These are phyloP conservation scores for Penicillium angulare DNA, from an alignment of 495 filamentous ascomycete species.

Conservation along the genomic window DNA sequence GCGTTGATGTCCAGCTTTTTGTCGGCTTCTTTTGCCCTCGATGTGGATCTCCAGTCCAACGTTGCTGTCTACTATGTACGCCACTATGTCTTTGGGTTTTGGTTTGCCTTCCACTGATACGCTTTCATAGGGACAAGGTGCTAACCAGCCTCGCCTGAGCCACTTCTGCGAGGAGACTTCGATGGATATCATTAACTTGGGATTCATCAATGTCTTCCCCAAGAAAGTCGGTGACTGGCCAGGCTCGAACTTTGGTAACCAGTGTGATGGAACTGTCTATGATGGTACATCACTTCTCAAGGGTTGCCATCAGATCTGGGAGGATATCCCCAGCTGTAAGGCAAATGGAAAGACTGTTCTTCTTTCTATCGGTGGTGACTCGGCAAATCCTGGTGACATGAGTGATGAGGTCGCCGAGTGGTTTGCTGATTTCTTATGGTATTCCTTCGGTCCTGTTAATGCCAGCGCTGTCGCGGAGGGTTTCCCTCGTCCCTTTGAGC, in stretches of 20 bases:
- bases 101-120: neutral
- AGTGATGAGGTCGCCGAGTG: conserved; percentile 31
- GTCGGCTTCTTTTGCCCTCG: conserved; percentile 45
- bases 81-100: conserved; percentile 8
- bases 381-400: conserved; percentile 35
- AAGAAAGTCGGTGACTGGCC: conserved; percentile 52
- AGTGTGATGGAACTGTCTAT: conserved; percentile 55
- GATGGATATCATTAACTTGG: conserved; percentile 67
- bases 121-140: conserved; percentile 48
- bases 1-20: conserved; percentile 28
- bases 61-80: conserved; percentile 64
- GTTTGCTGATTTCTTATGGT: conserved; percentile 64
- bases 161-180: conserved; percentile 57
- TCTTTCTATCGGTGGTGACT: conserved; percentile 62
- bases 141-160: conserved; percentile 43
- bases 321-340: conserved; percentile 67
- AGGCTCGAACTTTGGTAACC: conserved; percentile 64
- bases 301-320: conserved; percentile 51
- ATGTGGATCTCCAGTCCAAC: conserved; percentile 50
- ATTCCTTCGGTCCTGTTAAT: conserved; percentile 55
- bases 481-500: conserved; percentile 58
- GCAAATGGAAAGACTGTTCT: conserved; percentile 62
- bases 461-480: neutral
- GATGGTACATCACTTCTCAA: conserved; percentile 34
- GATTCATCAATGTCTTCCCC: conserved; percentile 65